phyloP scores from a whole-genome alignment of 139 green algal genomes.

The Picochlorum sp. region DNA sequence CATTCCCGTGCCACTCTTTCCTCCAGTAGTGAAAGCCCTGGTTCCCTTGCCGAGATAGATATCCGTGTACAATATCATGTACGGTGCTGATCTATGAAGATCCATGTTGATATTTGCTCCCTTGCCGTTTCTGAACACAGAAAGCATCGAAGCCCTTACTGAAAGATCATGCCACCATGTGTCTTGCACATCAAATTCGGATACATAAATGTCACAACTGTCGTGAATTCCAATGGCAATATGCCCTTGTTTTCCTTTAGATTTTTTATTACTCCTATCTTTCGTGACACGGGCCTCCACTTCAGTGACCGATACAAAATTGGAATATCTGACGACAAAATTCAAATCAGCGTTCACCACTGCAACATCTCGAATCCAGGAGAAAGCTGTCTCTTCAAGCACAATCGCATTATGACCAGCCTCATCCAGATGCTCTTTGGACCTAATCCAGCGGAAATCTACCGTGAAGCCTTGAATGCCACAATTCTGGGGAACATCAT shows the following conservation, averaged over 20 bases:
- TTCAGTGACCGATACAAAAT: neutral
- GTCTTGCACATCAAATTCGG: constrained; percentile 4
- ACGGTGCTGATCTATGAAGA: constrained; percentile 4
- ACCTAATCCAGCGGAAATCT: neutral
- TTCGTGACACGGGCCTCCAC: constrained; percentile 7
- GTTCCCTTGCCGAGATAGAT: constrained; percentile 7
- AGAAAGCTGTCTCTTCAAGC: neutral
- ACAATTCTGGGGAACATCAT: constrained; percentile 3
- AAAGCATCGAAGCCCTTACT: constrained; percentile 5
- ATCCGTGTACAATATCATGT: constrained; percentile 2
- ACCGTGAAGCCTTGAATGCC: constrained; percentile 2
- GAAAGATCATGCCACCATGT: constrained; percentile 5
- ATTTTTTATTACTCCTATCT: neutral
- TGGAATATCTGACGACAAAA: neutral
- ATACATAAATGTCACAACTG: constrained; percentile 5
- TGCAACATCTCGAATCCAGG: neutral
- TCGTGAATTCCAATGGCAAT: constrained; percentile 12
- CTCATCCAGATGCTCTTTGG: neutral
- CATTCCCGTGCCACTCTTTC: neutral
- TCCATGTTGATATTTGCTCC: constrained; percentile 3
- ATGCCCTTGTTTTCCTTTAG: neutral
- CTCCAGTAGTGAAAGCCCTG: constrained; percentile 5
- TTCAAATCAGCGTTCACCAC: constrained; percentile 8
- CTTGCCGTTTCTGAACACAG: neutral
- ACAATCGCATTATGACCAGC: constrained; percentile 2